phyloP scores from a whole-genome alignment of 2,329 filamentous ascomycete species.

The Beauveria sp. region DNA sequence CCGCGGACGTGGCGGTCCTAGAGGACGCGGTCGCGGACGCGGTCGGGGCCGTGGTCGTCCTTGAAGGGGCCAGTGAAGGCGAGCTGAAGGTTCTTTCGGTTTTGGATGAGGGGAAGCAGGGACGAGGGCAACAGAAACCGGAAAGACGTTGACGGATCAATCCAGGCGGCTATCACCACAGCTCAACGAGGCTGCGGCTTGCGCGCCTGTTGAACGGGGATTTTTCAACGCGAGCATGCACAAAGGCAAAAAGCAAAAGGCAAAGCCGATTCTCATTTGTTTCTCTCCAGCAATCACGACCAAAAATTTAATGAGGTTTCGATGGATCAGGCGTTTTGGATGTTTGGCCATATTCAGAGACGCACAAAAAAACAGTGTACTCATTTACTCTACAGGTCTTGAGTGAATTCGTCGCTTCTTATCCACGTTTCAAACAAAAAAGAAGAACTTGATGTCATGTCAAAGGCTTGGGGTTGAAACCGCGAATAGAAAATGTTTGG shows the following conservation, averaged over 20 bases:
- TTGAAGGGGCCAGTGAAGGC: constrained; percentile 1
- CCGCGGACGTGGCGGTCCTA: constrained; percentile 43
- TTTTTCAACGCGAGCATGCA: not conserved
- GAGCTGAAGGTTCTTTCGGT: not conserved
- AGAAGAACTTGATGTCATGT: not conserved
- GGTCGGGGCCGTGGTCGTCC: constrained; percentile 31
- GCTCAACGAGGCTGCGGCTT: not conserved
- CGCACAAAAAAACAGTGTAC: not conserved
- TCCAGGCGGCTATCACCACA: not conserved
- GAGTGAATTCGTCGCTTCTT: not conserved
- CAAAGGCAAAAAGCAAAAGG: not conserved
- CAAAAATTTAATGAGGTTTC: constrained; percentile 1
- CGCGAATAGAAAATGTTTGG: not conserved
- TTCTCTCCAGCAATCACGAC: not conserved
- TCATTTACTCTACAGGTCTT: not conserved
- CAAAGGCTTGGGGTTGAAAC: not conserved
- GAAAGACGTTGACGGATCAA: not conserved
- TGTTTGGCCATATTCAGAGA: constrained; percentile 10
- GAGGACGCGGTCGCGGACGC: constrained; percentile 43
- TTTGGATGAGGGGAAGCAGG: not conserved
- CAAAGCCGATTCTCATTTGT: not conserved
- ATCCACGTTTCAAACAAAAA: not conserved
- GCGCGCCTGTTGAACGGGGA: not conserved
- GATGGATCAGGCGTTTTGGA: constrained; percentile 10
- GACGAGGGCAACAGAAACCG: not conserved